Evolutionary conservation across 495 filamentous ascomycete species (phyloP).

Genomic region (Penicillium pancosmium): DNA sequence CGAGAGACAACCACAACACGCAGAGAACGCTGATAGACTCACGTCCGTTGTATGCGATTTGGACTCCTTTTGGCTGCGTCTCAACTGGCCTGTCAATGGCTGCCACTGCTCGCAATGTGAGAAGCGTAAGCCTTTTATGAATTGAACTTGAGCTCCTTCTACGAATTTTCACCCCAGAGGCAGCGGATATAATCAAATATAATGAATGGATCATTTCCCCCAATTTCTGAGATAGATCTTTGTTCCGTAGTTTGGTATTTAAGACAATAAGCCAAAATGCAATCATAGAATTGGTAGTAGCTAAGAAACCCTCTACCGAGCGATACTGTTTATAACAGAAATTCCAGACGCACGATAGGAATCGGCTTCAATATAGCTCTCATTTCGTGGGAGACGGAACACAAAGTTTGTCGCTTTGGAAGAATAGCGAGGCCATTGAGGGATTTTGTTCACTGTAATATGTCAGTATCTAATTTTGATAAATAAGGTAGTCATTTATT

Average conservation of each 20-base stretch:
- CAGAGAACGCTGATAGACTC: background rate
- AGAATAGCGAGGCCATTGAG: conserved; percentile 34
- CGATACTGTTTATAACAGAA: conserved; percentile 36
- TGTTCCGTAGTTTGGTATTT: no score
- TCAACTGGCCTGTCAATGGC: conserved; percentile 2
- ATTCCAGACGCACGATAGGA: conserved; percentile 35
- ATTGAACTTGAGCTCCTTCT: background rate
- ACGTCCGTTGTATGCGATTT: background rate
- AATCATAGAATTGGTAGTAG: no score
- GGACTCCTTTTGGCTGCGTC: background rate
- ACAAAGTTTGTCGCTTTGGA: conserved; percentile 33
- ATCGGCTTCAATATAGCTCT: conserved; percentile 38
- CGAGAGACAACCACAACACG: background rate
- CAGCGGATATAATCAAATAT: background rate
- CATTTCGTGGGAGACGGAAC: conserved; percentile 34
- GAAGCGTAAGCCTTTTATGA: background rate
- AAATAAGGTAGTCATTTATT: background rate
- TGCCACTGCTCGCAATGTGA: background rate
- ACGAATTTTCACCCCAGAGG: background rate
- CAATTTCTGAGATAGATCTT: no score
- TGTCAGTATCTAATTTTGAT: background rate
- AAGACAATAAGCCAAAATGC: no score
- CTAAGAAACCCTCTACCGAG: conserved; percentile 15
- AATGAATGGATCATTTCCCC: background rate
- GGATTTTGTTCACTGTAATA: conserved; percentile 25